These are phyloP conservation scores for Jaminaea rosea DNA, from an alignment of 1,284 basidiomycete genomes.

Conservation along the genomic window DNA sequence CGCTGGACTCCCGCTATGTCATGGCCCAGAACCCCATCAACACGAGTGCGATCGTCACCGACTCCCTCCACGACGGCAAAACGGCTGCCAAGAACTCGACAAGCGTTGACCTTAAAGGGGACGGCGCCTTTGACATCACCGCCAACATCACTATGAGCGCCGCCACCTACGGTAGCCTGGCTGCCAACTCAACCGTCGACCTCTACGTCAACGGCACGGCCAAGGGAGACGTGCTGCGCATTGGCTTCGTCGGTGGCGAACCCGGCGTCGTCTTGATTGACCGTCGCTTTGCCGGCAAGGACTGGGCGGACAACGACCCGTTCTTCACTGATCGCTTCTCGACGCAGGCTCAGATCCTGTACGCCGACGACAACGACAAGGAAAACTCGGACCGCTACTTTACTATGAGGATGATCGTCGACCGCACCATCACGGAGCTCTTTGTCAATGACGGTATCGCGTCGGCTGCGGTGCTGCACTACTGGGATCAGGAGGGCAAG, in stretches of 20 bases:
- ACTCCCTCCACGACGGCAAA: background rate
- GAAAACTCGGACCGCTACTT: slow-evolving; percentile 14
- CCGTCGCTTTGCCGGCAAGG: slow-evolving; percentile 33
- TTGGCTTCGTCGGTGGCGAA: slow-evolving; percentile 36
- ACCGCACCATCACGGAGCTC: slow-evolving; percentile 43
- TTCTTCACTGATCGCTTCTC: slow-evolving; percentile 46
- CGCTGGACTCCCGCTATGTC: slow-evolving; percentile 35
- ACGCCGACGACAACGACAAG: slow-evolving; percentile 8
- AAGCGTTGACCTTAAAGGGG: slow-evolving; percentile 27
- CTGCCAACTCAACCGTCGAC: slow-evolving; percentile 11
- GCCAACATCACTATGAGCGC: slow-evolving; percentile 33
- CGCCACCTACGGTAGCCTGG: slow-evolving; percentile 4
- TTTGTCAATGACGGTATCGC: slow-evolving; percentile 40
- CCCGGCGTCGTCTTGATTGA: slow-evolving; percentile 41
- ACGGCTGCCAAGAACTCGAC: slow-evolving; percentile 21
- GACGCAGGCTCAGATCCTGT: slow-evolving; percentile 12
- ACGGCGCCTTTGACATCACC: slow-evolving; percentile 44
- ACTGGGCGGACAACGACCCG: slow-evolving; percentile 36
- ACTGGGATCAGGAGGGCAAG: slow-evolving; percentile 4
- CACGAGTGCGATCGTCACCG: background rate
- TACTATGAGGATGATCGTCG: slow-evolving; percentile 32
- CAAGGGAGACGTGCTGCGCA: slow-evolving; percentile 5
- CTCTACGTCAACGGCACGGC: slow-evolving; percentile 16
- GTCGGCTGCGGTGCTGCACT: slow-evolving; percentile 1
- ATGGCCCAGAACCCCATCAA: slow-evolving; percentile 18